These are phyloP conservation scores for Sanghuangporus sanghuang DNA, from an alignment of 1,284 basidiomycete species.

Conservation along the genomic window DNA sequence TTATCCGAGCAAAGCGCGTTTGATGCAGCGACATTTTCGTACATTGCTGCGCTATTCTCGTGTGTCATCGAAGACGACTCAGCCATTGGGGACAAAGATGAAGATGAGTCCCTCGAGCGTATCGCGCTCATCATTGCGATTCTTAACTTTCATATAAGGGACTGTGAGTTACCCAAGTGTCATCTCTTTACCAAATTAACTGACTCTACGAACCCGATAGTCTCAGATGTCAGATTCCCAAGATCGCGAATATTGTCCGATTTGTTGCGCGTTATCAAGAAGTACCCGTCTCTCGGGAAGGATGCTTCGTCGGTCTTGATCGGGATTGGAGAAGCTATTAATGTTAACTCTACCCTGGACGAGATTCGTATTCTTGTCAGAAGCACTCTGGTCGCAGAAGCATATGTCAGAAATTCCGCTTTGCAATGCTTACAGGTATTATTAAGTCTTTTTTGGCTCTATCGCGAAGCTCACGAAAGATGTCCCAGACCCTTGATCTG, in stretches of 20 bases:
- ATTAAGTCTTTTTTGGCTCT: not conserved
- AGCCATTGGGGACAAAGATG: conserved; percentile 47
- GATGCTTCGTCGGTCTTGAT: conserved; percentile 82
- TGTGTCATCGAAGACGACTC: conserved; percentile 71
- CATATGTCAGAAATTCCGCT: conserved; percentile 84
- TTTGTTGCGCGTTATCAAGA: conserved; percentile 72
- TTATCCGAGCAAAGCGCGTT: conserved; percentile 81
- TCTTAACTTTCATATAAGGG: conserved; percentile 80
- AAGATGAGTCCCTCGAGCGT: conserved; percentile 86
- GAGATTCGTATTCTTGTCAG: conserved; percentile 68
- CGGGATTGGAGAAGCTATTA: conserved; percentile 81
- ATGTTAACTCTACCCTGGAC: conserved; percentile 52
- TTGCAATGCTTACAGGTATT: conserved; percentile 85
- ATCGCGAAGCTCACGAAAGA: conserved; percentile 1
- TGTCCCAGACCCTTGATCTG: conserved; percentile 79
- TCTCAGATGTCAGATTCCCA: conserved; percentile 67
- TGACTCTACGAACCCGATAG: conserved; percentile 32
- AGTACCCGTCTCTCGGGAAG: conserved; percentile 81
- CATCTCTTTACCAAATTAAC: not conserved
- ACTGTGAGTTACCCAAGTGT: conserved; percentile 55
- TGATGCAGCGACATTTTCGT: conserved; percentile 82
- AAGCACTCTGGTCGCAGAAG: conserved; percentile 84
- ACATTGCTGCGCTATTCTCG: conserved; percentile 74
- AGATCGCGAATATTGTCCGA: conserved; percentile 65
- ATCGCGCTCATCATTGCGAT: conserved; percentile 81